Conservation (phyloP, 768 basidiomycete genomes). For the Dacryopinax spathularia region DNA sequence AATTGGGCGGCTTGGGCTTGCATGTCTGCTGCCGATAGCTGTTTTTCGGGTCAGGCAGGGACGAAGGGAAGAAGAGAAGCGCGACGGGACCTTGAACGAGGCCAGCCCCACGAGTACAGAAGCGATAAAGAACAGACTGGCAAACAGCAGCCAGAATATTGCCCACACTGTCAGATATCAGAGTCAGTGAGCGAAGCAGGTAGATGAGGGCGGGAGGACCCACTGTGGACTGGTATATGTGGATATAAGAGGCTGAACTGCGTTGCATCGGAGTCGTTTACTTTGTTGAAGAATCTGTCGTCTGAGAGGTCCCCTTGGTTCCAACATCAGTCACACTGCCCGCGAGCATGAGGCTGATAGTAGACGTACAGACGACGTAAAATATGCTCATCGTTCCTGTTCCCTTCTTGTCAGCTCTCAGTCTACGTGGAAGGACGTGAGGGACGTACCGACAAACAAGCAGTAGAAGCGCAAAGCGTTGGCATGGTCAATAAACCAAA, state of each 20-base stretch:
- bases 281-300: constrained; percentile 87
- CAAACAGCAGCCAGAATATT: constrained; percentile 68
- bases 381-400: constrained; percentile 58
- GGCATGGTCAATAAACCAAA: constrained; percentile 94
- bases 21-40: constrained; percentile 49
- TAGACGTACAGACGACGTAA: constrained; percentile 66
- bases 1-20: constrained; percentile 54
- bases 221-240: constrained; percentile 55
- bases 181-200: neutral
- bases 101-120: constrained; percentile 70
- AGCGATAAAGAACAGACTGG: constrained; percentile 54
- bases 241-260: constrained; percentile 73
- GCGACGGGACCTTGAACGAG: constrained; percentile 65
- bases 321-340: constrained; percentile 1
- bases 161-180: constrained; percentile 68
- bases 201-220: constrained; percentile 15
- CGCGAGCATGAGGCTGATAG: neutral
- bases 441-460: constrained; percentile 45
- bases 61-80: neutral
- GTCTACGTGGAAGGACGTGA: neutral
- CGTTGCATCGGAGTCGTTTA: constrained; percentile 84
- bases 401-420: constrained; percentile 19
- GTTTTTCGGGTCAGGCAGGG: constrained; percentile 6
- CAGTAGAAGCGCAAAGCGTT: constrained; percentile 73
- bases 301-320: constrained; percentile 78